These are phyloP conservation scores for Mrakia blollopis DNA, from an alignment of 768 basidiomycete species.

Conservation along the genomic window DNA sequence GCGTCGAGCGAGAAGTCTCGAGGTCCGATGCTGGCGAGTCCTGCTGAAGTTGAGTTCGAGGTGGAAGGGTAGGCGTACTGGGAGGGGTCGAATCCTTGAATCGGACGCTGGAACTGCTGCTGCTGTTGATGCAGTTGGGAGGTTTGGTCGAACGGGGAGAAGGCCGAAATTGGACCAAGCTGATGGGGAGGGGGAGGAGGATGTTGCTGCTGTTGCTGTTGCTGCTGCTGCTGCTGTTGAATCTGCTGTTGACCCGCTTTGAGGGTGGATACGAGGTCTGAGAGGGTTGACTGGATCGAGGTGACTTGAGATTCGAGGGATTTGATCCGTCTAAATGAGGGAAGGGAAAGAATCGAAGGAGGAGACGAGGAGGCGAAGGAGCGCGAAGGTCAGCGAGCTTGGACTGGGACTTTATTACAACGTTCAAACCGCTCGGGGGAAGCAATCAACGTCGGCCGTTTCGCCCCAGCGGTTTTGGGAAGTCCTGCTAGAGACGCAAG, in stretches of 20 bases:
- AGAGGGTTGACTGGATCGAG: conserved; percentile 70
- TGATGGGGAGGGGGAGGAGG: conserved; percentile 28
- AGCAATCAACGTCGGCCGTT: background rate
- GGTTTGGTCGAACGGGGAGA: background rate
- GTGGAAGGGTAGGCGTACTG: conserved; percentile 5
- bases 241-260: conserved; percentile 45
- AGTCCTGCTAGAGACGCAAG: too few relatives aligned
- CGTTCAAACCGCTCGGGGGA: background rate
- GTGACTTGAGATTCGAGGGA: conserved; percentile 66
- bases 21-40: conserved; percentile 10
- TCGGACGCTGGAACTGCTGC: background rate
- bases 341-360: conserved; percentile 10
- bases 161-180: conserved; percentile 30
- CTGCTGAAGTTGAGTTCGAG: background rate
- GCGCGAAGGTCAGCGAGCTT: conserved; percentile 13
- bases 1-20: conserved; percentile 18
- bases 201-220: conserved; percentile 22
- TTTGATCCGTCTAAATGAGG: conserved; percentile 67
- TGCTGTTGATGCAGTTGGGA: background rate
- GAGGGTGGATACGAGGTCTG: conserved; percentile 73
- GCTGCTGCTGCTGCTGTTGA: conserved; percentile 19
- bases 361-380: background rate
- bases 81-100: background rate
- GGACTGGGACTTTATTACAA: conserved; percentile 18
- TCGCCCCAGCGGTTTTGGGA: background rate